Evolutionary conservation across 1,139 yeast species (phyloP), one percentile per base, ranked within the genome.

Genomic region (Saccharomyces hybrid): DNA sequence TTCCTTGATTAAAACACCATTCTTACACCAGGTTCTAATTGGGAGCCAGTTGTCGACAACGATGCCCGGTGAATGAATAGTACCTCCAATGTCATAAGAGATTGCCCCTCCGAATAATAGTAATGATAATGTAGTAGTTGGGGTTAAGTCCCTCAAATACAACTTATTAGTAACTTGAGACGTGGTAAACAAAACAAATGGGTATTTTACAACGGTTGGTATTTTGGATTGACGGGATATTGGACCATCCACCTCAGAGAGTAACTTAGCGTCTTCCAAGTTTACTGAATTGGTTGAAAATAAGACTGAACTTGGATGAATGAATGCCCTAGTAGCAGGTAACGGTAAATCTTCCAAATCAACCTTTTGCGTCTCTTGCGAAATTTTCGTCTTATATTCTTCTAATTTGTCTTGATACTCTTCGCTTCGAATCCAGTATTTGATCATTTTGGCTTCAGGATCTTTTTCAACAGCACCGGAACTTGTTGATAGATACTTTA

Each of bases 11-110:
- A 91, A 73, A 4, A 93, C 96, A 0, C 95, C 98, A 64, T 91
- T 89, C 62, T 95, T 86, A 60, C 96, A 88, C 97, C 98, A 90
- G 2, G 96, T 88, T 60, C 88, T 76, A 38, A 93, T 75, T 7
- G 96, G 90, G 32, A 87, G 71, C 96, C 96, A 87, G 51, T 79
- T 77, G 64, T 87, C 96, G 55, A 90, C 66, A 28, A 85, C 78
- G 55, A 85, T 76, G 50, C 90, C 89, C 0, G 88, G 85, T 0
- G 84, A 79, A 9, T 77, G 72, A 34, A 65, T 67, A 3, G 73
- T 73, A 1, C 74, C 72, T 2, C 71, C 64, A 44, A 88, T 71
- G 62, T 91, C 96, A 62, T 88, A 90, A 28, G 77, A 71, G 14
- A 93, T 78, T 0, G 79, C 78, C 3, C 95, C 93, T 5, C 96